Evolutionary conservation across 1,139 yeast genomes (phyloP).

Genomic region (Candida pseudocylindracea): DNA sequence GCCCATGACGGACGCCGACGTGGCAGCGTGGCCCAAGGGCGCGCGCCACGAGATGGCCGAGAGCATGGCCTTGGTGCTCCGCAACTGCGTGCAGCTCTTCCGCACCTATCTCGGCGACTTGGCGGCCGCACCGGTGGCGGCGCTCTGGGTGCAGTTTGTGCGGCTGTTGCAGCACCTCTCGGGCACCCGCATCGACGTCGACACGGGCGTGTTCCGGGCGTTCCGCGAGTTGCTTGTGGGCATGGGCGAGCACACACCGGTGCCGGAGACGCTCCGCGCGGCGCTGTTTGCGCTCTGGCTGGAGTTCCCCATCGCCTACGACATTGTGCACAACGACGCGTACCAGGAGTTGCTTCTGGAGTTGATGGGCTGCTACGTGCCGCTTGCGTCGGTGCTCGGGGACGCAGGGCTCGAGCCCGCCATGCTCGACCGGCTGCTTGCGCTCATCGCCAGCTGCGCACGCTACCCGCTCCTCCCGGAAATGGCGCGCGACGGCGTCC

Average conservation of each 20-base stretch:
- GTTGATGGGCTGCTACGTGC: too few species aligned
- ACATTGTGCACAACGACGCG: slow-evolving; percentile 22
- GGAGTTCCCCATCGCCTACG: slow-evolving; percentile 32
- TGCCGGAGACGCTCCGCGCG: slow-evolving; percentile 1
- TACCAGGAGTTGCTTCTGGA: slow-evolving; percentile 16
- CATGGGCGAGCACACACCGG: slow-evolving; percentile 5
- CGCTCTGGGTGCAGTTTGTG: slow-evolving; percentile 26
- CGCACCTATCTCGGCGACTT: slow-evolving; percentile 17
- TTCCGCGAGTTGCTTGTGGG: slow-evolving; percentile 19
- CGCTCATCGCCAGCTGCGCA: too few species aligned
- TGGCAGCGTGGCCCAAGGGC: neutral
- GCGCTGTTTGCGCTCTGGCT: slow-evolving; percentile 44
- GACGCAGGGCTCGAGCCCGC: too few species aligned
- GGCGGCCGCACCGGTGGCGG: slow-evolving; percentile 2
- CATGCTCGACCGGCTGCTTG: too few species aligned
- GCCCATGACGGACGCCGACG: slow-evolving; percentile 7
- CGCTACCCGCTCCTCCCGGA: too few species aligned
- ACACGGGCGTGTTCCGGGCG: slow-evolving; percentile 27
- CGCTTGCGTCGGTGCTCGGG: too few species aligned
- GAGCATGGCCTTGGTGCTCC: slow-evolving; percentile 7
- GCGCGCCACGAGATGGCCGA: neutral
- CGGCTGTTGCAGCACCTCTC: slow-evolving; percentile 19
- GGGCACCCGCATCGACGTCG: slow-evolving; percentile 22
- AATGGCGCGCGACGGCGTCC: too few species aligned
- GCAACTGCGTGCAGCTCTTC: slow-evolving; percentile 30